Evolutionary conservation across 164 flowering plant genomes (phyloP), one percentile per base, ranked within the genome.

Genomic region (Piper longum): DNA sequence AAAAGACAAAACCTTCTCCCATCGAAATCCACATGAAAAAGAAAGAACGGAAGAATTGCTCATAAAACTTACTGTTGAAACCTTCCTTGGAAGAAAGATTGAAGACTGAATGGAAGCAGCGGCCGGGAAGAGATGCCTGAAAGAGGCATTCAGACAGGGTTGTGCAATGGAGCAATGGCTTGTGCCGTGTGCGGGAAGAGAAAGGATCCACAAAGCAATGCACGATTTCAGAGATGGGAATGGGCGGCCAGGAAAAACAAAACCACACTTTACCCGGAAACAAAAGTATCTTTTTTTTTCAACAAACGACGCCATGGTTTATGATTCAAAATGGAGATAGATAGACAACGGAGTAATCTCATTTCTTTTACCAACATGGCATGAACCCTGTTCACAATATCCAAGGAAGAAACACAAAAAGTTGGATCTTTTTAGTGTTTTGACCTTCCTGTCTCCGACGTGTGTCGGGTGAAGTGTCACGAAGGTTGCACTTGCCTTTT

Each of bases 181-280:
- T 16, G 17, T 63, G 17, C 8, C 41, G 56, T 19, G 41, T 60
- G 52, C 2, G 52, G 41, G 41, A n/a, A 39, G 42, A 42, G 62
- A 41, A 26, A 41, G 2, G 11, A 59, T 18, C 14, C 2, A 13
- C 4, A 7, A 18, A 3, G 11, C 4, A n/a, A 14, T 16, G 45
- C 11, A 60, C 8, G 9, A 45, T 45, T 7, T 45, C 52, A 16
- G 41, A 60, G 6, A 55, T 16, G 42, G 3, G 17, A 62, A 62
- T 26, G 64, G 64, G 64, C 48, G 64, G 64, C 45, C 64, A 62
- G 64, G 56, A 62, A 62, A 62, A 62, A 45, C 41, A 14, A 48
- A 18, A 8, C 40, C 36, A 61, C 8, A 61, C 8, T 19, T 44
- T 43, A 41, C 62, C n/a, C 8, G 17, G 17, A 6, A 41, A 60